Base-by-base conservation (phyloP, 352 stramenopile genomes). In the Globisporangium emineosum region DNA sequence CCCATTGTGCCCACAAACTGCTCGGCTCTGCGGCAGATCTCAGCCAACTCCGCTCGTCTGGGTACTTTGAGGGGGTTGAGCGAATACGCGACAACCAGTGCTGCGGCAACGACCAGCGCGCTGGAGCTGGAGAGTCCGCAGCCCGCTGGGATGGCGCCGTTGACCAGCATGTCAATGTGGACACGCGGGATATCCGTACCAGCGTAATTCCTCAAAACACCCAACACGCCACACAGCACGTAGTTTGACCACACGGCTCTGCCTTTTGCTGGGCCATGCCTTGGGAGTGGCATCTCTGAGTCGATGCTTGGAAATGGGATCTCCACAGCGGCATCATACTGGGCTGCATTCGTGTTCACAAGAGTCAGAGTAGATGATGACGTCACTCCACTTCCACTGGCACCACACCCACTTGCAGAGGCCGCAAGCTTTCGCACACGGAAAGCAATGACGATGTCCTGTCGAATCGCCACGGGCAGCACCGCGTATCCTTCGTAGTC, bases 401-500 rank as follows among this genome's bases (percentile, higher is more conserved):
- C 21, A 47, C 25, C 27, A 27, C 43, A 4, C 57, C 3, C 23
- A 23, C 25, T 15, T 15, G 33, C 15, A 40, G 40, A 96, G 84
- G 33, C 89, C 79, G 0, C 89, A 87, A 9, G 40, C 42, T 12
- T 4, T 60, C 35, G 45, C 4, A 47, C 50, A 23, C 35, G 64
- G 40, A 90, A 83, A 2, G 82, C 84, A 51, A 93, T 71, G 27
- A 68, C 77, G 27, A 91, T 73, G 33, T 76, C 77, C 56, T 91
- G 74, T 5, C 72, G 58, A 42, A 96, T 84, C 9, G 89, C 89
- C 78, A 93, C 92, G 57, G 86, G 87, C 23, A 97, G 64, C 57
- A 96, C 89, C 29, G 76, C 73, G 72, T 94, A 96, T 13, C 82
- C 81, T 68, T 96, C 81, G 67, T 97, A 97, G 75, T 96, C 87